A percentile compares a stretch with the other conserved stretches of the same genome.
phyloP scores from a whole-genome alignment of 768 basidiomycete genomes.

The Lactifluus subvellereus region DNA sequence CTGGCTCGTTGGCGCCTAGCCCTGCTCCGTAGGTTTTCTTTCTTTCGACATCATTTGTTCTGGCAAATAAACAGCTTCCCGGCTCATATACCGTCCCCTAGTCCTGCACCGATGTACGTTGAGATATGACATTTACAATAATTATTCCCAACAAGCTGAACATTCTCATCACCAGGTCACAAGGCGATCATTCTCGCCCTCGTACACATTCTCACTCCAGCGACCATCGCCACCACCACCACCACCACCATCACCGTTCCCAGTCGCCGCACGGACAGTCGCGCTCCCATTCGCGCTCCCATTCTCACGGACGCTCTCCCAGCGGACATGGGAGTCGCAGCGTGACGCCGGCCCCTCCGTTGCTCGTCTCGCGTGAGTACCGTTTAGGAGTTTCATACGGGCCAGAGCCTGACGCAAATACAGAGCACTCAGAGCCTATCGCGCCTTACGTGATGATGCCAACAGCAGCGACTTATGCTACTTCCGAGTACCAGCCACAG shows the following conservation, averaged over 20 bases:
- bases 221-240: background rate
- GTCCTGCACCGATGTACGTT: constrained; percentile 1
- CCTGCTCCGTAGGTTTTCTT: constrained; percentile 2
- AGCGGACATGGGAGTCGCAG: background rate
- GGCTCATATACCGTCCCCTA: background rate
- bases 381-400: background rate
- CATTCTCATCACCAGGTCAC: constrained; percentile 6
- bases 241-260: background rate
- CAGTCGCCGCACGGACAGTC: constrained; percentile 3
- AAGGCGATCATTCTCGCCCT: constrained; percentile 27
- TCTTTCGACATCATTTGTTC: background rate
- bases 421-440: constrained; percentile 16
- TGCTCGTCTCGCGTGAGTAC: constrained; percentile 1
- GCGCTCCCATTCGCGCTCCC: constrained; percentile 14
- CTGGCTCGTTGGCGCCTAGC: constrained; percentile 4
- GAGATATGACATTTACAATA: background rate
- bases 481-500: constrained; percentile 1
- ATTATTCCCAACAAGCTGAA: background rate
- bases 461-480: background rate
- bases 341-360: too few relatives aligned
- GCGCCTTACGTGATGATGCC: background rate
- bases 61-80: background rate
- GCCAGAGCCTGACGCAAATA: background rate
- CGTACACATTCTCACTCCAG: constrained; percentile 17
- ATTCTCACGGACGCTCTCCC: constrained; percentile 5